A percentile compares a stretch with the other conserved stretches of the same genome.
Evolutionary conservation across 371 early-diverging fungal species (phyloP).

Genomic region (Smittium mucronatum): DNA sequence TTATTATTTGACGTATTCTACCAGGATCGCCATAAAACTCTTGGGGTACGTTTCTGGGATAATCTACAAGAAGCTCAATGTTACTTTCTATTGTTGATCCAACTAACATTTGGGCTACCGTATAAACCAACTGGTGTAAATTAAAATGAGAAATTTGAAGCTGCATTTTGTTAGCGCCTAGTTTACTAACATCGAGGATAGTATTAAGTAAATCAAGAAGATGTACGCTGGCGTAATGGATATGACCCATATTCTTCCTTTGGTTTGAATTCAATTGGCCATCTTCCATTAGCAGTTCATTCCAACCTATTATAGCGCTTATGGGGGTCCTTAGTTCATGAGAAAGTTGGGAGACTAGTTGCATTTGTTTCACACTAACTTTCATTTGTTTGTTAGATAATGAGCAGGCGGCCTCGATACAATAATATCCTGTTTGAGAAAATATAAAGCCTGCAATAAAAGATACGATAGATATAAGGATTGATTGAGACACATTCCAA

Average conservation of each 20-base stretch:
- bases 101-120: slow-evolving; percentile 31
- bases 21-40: slow-evolving; percentile 29
- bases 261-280: slow-evolving; percentile 23
- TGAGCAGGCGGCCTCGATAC: not conserved
- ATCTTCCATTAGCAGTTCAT: slow-evolving; percentile 33
- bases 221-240: slow-evolving; percentile 30
- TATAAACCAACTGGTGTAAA: slow-evolving; percentile 29
- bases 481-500: not conserved
- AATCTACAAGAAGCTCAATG: slow-evolving; percentile 32
- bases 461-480: not conserved
- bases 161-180: slow-evolving; percentile 28
- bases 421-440: not conserved
- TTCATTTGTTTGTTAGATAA: not conserved
- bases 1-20: slow-evolving; percentile 28
- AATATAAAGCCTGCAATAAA: not conserved
- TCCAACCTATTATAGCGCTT: slow-evolving; percentile 34
- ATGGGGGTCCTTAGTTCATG: slow-evolving; percentile 21
- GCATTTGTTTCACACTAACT: slow-evolving; percentile 8
- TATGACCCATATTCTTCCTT: slow-evolving; percentile 25
- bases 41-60: slow-evolving; percentile 22
- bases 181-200: slow-evolving; percentile 33
- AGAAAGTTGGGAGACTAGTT: slow-evolving; percentile 13
- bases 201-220: slow-evolving; percentile 31
- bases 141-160: slow-evolving; percentile 28
- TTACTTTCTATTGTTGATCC: slow-evolving; percentile 29